phyloP scores from a whole-genome alignment of 257 asterid species.

The Lithospermum erythrorhizon region DNA sequence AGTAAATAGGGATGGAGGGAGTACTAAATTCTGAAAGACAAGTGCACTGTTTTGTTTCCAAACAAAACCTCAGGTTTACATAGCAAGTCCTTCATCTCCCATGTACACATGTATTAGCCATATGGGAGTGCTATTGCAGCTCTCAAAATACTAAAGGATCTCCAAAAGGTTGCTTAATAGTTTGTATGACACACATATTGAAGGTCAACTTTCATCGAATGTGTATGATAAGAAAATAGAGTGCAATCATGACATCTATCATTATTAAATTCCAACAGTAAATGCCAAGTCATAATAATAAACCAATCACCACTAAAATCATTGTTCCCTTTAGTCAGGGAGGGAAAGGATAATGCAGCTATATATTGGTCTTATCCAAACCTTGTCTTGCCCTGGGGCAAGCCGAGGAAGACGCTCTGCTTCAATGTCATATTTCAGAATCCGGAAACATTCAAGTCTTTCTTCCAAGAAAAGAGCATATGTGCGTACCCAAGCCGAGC shows the following conservation, averaged over 20 bases:
- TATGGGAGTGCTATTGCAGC: background rate
- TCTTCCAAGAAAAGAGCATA: slow-evolving; percentile 85
- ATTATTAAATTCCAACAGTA: too few relatives aligned
- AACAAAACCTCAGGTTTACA: background rate
- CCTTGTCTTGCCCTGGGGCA: slow-evolving; percentile 83
- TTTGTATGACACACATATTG: too few relatives aligned
- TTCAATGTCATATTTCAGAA: slow-evolving; percentile 80
- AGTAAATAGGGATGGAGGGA: too few relatives aligned
- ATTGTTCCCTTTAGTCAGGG: background rate
- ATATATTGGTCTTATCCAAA: slow-evolving; percentile 7
- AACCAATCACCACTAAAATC: background rate
- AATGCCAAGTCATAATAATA: background rate
- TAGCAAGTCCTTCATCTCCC: background rate
- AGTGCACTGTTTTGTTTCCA: background rate
- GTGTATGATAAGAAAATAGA: background rate
- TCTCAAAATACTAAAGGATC: background rate
- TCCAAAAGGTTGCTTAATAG: background rate
- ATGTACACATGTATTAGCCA: background rate
- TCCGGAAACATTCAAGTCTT: slow-evolving; percentile 78
- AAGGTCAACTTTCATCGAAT: too few relatives aligned
- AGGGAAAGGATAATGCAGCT: background rate
- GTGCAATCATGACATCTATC: background rate
- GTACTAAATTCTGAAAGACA: background rate
- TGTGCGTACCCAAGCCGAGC: slow-evolving; percentile 90
- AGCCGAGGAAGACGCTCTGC: slow-evolving; percentile 87